Base-by-base conservation (phyloP, 139 green algal genomes). In the Chlamydomonas sp. region DNA sequence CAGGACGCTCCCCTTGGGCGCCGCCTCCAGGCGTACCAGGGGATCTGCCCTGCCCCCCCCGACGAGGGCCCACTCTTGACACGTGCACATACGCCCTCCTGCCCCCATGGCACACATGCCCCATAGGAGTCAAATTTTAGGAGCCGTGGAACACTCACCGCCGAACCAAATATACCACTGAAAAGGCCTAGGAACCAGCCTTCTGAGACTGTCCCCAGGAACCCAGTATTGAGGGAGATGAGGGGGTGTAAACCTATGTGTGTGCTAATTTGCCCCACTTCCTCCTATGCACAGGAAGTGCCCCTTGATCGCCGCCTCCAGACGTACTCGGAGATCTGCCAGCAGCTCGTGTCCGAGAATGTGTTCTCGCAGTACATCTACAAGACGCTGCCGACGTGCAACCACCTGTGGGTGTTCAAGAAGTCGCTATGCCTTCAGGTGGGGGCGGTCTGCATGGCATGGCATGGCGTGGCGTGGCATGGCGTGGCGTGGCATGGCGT, bases 311-410 rank as follows among this genome's bases (percentile, higher is more conserved):
- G 30, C 22, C 54, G 54, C 8, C 54, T 64, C 22, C 8, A 30
- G 24, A 26, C 54, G 10, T 64, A 64, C 54, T 26, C 30, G 34
- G 54, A 90, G 48, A 78, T 89, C 58, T 81, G 72, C 60, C 65
- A 80, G 5, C 63, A 84, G 33, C 61, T 91, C 28, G 91, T 98
- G 5, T 89, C 67, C 35, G 92, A 98, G 72, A 97, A 95, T 72
- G 82, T 99, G 59, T 95, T 99, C 74, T 87, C 67, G 31, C 90
- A 96, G 87, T 97, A 88, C 74, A 90, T 97, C 71, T 98, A 98
- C 91, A 99, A 98, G 82, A 92, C 79, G 4, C 79, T 98, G 77
- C 87, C 90, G 22, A 90, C 76, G 37, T 76, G 75, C 65, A 92
- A 81, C 72, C 87, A 93, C 68, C 80, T 98, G 63, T 97, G 88